phyloP scores from a whole-genome alignment of 2,329 filamentous ascomycete genomes.

The Trichoderma aggressivum region DNA sequence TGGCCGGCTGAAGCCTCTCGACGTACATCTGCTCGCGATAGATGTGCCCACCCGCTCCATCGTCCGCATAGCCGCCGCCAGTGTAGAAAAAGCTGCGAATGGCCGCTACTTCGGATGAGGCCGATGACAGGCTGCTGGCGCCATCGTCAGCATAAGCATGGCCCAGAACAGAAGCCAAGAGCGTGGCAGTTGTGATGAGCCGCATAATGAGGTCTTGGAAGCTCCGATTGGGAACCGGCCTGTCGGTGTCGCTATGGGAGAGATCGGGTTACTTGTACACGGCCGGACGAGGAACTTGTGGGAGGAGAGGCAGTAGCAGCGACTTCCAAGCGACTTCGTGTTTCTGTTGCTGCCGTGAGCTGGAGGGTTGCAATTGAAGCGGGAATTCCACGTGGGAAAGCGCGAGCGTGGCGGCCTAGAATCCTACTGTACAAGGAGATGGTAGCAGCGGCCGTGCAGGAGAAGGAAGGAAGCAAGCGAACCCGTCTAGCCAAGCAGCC shows the following conservation, averaged over 20 bases:
- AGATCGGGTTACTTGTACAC: neutral
- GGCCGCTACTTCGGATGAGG: conserved; percentile 20
- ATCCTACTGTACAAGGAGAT: neutral
- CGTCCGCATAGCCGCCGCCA: conserved; percentile 35
- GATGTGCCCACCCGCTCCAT: conserved; percentile 31
- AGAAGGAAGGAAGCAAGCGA: conserved; percentile 3
- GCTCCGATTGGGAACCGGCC: neutral
- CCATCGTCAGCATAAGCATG: neutral
- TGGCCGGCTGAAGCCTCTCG: conserved; percentile 42
- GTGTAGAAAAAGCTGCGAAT: conserved; percentile 35
- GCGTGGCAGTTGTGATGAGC: neutral
- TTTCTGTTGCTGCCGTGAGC: neutral
- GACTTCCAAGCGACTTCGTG: neutral
- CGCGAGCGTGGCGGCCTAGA: neutral
- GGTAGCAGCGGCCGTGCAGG: neutral
- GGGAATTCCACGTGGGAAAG: conserved; percentile 7
- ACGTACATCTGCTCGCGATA: conserved; percentile 51
- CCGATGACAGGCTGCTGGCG: neutral
- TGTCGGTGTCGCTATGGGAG: neutral
- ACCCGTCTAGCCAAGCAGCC: neutral
- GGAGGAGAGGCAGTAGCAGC: neutral
- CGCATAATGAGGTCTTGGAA: neutral
- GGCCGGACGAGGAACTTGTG: neutral
- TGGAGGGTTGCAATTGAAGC: neutral
- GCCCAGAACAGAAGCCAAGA: conserved; percentile 1